Evolutionary conservation across 495 filamentous ascomycete species (phyloP).

Genomic region (Massariosphaeria phaeospora): DNA sequence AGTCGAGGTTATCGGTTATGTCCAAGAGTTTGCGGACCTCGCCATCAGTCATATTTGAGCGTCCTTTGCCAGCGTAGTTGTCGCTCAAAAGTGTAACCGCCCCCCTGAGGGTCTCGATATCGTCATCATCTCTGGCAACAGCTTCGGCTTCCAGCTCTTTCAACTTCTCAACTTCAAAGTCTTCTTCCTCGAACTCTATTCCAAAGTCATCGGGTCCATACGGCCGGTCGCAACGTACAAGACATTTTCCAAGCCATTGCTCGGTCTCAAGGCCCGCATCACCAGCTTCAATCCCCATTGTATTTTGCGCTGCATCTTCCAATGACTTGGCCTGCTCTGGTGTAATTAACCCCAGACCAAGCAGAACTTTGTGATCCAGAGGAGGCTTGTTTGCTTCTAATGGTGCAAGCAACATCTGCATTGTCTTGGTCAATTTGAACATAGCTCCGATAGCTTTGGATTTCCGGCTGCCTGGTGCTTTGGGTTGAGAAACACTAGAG

Average conservation of each 20-base stretch:
- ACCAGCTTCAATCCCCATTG: constrained; percentile 32
- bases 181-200: constrained; percentile 56
- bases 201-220: constrained; percentile 46
- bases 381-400: constrained; percentile 36
- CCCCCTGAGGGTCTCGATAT: constrained; percentile 53
- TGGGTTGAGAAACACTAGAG: constrained; percentile 15
- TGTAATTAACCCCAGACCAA: constrained; percentile 55
- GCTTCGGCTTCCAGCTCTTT: constrained; percentile 62
- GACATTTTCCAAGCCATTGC: constrained; percentile 58
- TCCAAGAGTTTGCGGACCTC: constrained; percentile 39
- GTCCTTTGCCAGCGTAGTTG: constrained; percentile 43
- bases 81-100: constrained; percentile 45
- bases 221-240: constrained; percentile 41
- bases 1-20: constrained; percentile 49
- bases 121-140: constrained; percentile 47
- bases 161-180: constrained; percentile 61
- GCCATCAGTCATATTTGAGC: constrained; percentile 20
- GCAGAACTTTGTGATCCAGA: constrained; percentile 46
- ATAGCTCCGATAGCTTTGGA: constrained; percentile 41
- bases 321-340: constrained; percentile 59
- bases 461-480: constrained; percentile 37
- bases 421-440: constrained; percentile 43
- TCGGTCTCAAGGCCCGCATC: constrained; percentile 48
- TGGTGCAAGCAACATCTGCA: constrained; percentile 47
- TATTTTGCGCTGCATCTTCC: constrained; percentile 48